Conservation (phyloP, 345 rosid species). For the Rhodamnia rubescens region DNA sequence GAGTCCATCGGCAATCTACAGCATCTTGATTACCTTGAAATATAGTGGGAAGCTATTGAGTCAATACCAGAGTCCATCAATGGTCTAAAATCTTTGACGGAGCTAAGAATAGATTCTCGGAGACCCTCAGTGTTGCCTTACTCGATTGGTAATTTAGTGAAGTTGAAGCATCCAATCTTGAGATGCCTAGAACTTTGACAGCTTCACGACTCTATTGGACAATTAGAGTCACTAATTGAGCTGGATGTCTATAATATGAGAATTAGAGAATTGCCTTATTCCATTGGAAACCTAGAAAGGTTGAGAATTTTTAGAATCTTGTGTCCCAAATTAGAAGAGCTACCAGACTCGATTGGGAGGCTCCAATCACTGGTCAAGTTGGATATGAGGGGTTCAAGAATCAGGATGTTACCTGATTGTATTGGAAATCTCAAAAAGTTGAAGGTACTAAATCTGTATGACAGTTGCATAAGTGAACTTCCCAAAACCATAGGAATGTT, state of each 20-base stretch:
- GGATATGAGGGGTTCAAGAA: accelerated
- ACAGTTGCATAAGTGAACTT: not conserved
- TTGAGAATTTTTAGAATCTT: accelerated
- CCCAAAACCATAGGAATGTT: not conserved
- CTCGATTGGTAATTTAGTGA: not conserved
- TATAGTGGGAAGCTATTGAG: accelerated
- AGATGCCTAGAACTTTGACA: accelerated
- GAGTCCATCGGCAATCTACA: not conserved
- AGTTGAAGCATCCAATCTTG: not conserved
- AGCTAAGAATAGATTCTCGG: not conserved
- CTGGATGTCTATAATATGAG: accelerated
- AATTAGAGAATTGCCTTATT: accelerated
- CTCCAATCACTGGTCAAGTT: not conserved
- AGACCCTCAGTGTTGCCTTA: not conserved
- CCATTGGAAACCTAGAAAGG: not conserved
- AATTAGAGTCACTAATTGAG: not conserved
- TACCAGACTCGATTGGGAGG: not conserved
- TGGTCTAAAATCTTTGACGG: not conserved
- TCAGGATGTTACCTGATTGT: accelerated
- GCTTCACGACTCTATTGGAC: not conserved
- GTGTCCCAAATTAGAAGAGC: accelerated
- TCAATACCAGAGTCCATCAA: not conserved
- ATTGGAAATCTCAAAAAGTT: not conserved
- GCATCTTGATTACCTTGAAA: not conserved
- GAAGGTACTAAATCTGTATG: not conserved